These are phyloP conservation scores for Telopea speciosissima DNA, from an alignment of 177 flowering plant species.

Conservation along the genomic window DNA sequence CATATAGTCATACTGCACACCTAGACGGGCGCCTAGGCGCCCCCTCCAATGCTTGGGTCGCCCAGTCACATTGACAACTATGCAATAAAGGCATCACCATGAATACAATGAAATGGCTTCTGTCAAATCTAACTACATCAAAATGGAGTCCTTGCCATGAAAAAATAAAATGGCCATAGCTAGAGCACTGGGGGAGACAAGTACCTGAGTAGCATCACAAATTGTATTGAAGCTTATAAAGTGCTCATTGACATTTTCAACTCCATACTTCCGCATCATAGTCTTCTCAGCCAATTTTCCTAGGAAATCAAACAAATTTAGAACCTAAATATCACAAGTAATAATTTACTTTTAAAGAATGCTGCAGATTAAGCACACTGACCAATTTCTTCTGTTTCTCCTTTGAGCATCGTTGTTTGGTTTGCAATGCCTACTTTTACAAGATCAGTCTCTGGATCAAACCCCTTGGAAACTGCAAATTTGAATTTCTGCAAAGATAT, in stretches of 20 bases:
- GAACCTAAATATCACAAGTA: conserved; percentile 1
- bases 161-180: no score
- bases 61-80: no score
- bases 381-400: conserved; percentile 99
- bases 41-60: no score
- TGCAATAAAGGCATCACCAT: no score
- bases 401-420: conserved; percentile 98
- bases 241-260: conserved; percentile 74
- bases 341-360: background rate
- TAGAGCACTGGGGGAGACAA: background rate
- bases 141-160: no score
- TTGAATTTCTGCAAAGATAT: conserved; percentile 75
- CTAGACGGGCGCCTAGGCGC: no score
- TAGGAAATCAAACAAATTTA: conserved; percentile 21
- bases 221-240: conserved; percentile 89
- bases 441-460: conserved; percentile 87
- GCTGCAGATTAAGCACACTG: conserved; percentile 19
- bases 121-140: no score
- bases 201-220: conserved; percentile 95
- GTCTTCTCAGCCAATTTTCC: conserved; percentile 81
- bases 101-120: no score
- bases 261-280: conserved; percentile 84
- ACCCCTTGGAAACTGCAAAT: conserved; percentile 74
- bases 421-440: conserved; percentile 84
- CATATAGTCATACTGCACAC: no score